Evolutionary conservation across 2,329 filamentous ascomycete genomes (phyloP).

Genomic region (Hypoxylon sp.): DNA sequence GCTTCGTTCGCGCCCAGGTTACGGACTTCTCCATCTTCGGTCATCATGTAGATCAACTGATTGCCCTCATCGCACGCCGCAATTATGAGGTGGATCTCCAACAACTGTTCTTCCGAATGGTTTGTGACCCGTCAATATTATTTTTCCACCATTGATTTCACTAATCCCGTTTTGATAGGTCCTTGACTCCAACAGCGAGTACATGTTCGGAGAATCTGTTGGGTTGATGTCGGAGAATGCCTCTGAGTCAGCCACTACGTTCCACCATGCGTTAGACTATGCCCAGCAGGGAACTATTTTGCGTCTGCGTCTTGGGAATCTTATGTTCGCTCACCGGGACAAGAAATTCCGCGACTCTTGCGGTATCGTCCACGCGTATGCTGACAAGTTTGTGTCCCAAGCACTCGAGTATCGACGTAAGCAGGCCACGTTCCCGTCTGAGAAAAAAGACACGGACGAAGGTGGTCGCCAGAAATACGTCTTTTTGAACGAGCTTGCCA

Average conservation of each 20-base stretch:
- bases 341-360: slow-evolving; percentile 45
- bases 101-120: slow-evolving; percentile 46
- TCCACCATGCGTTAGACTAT: slow-evolving; percentile 45
- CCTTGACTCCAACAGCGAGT: slow-evolving; percentile 45
- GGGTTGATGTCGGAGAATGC: slow-evolving; percentile 45
- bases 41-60: slow-evolving; percentile 46
- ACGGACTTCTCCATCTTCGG: slow-evolving; percentile 45
- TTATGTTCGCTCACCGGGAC: slow-evolving; percentile 45
- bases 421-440: slow-evolving; percentile 29
- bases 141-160: background rate
- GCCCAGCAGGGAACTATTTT: slow-evolving; percentile 45
- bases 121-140: slow-evolving; percentile 15
- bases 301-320: slow-evolving; percentile 43
- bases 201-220: slow-evolving; percentile 46
- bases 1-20: slow-evolving; percentile 44
- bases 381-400: slow-evolving; percentile 45
- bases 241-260: slow-evolving; percentile 40
- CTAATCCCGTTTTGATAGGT: slow-evolving; percentile 38
- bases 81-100: slow-evolving; percentile 44
- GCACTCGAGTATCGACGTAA: slow-evolving; percentile 39
- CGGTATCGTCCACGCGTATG: slow-evolving; percentile 41
- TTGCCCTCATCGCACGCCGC: slow-evolving; percentile 39
- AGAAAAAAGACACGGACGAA: slow-evolving; percentile 29
- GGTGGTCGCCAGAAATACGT: slow-evolving; percentile 54
- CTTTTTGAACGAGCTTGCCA: slow-evolving; percentile 67